Evolutionary conservation across 495 filamentous ascomycete species (phyloP).

Genomic region (Podospora tetraspora): DNA sequence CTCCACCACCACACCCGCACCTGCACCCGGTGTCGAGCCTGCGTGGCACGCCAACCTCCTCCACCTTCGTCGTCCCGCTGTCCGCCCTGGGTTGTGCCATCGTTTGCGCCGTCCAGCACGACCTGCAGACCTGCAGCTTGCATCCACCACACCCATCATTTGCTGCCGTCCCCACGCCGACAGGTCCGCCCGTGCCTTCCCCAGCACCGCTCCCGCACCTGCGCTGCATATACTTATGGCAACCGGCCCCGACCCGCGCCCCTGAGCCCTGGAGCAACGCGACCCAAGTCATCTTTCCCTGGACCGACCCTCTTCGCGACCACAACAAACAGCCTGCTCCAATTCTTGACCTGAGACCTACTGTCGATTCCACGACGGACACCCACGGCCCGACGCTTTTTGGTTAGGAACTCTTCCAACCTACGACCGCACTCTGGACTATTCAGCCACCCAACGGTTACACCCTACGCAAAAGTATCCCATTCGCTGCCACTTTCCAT

Average conservation of each 20-base stretch:
- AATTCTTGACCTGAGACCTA: conserved; percentile 1
- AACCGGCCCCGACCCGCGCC: conserved; percentile 13
- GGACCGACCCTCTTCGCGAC: conserved; percentile 14
- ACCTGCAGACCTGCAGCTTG: conserved; percentile 1
- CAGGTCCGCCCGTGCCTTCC: conserved; percentile 6
- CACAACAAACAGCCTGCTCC: conserved; percentile 4
- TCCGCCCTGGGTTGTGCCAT: not conserved
- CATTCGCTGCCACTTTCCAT: not conserved
- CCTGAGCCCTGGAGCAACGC: conserved; percentile 10
- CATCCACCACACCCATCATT: conserved; percentile 1
- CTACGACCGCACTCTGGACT: conserved; percentile 8
- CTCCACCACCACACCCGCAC: conserved; percentile 5
- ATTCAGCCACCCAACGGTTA: conserved; percentile 19
- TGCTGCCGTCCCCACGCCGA: not conserved
- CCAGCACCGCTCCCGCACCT: conserved; percentile 10
- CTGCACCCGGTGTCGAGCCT: conserved; percentile 13
- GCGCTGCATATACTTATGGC: conserved; percentile 22
- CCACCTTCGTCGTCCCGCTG: conserved; percentile 1
- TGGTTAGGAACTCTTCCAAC: conserved; percentile 24
- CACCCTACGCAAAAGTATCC: not conserved
- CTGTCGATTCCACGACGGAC: conserved; percentile 11
- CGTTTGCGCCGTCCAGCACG: conserved; percentile 1
- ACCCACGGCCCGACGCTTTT: conserved; percentile 14
- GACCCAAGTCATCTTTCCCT: conserved; percentile 3
- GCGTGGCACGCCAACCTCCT: conserved; percentile 18